Percentiles rank a stretch among this genome's conserved stretches.
Conservation (phyloP, 495 filamentous ascomycete genomes). For the Hypoxylon fuscum region DNA sequence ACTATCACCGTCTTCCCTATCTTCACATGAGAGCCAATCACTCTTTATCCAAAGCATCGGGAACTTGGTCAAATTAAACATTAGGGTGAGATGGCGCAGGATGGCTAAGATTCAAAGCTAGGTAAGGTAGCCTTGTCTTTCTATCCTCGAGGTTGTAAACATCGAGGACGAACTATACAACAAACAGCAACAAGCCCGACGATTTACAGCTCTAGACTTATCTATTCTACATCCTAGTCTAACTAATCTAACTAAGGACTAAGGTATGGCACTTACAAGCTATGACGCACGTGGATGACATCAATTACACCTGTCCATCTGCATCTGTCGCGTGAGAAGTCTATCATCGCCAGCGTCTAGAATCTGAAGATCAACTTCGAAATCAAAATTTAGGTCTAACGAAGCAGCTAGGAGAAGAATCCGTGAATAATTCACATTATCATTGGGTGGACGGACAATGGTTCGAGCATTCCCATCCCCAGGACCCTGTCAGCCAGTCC, state of each 20-base stretch:
- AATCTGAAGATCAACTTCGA: constrained; percentile 2
- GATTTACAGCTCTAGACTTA: constrained; percentile 14
- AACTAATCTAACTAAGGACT: too few relatives aligned
- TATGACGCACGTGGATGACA: constrained; percentile 33
- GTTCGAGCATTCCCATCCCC: constrained; percentile 10
- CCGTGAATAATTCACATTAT: constrained; percentile 5
- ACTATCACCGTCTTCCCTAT: background rate
- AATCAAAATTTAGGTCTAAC: too few relatives aligned
- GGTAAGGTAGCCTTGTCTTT: constrained; percentile 39
- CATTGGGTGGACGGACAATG: constrained; percentile 17
- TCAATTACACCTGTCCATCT: constrained; percentile 13
- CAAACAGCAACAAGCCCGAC: constrained; percentile 9
- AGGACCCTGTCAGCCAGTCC: constrained; percentile 12
- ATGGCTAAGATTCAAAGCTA: constrained; percentile 32
- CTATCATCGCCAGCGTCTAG: constrained; percentile 4
- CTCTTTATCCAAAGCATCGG: background rate
- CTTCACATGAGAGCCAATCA: constrained; percentile 20
- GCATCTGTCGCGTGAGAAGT: background rate
- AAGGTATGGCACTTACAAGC: constrained; percentile 1
- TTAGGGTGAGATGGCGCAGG: too few relatives aligned
- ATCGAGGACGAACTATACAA: background rate
- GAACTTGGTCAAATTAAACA: background rate
- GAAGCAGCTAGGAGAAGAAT: background rate
- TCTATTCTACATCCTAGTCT: too few relatives aligned
- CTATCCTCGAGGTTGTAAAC: constrained; percentile 13